A percentile compares a stretch with the other conserved stretches of the same genome.
phyloP scores from a whole-genome alignment of 768 basidiomycete genomes.

The Boletus insuetus region DNA sequence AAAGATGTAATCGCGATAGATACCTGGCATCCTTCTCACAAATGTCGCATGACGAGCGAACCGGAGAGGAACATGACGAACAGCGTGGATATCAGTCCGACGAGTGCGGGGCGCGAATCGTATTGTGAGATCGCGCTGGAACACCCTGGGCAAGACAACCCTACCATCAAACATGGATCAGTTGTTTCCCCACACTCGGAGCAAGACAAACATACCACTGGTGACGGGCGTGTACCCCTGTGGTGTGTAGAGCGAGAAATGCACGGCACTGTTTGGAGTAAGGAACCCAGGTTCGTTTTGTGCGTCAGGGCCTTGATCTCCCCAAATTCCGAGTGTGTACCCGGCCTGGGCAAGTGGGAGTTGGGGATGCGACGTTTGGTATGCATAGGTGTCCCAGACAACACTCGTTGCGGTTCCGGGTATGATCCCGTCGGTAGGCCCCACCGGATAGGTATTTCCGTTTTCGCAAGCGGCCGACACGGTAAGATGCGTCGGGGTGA shows the following conservation, averaged over 20 bases:
- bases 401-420: constrained; percentile 48
- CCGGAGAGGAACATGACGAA: constrained; percentile 21
- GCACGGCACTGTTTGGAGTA: constrained; percentile 46
- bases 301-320: constrained; percentile 52
- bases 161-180: constrained; percentile 4
- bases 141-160: constrained; percentile 19
- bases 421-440: constrained; percentile 50
- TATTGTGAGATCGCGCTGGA: constrained; percentile 19
- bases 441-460: constrained; percentile 65
- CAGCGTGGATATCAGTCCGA: constrained; percentile 18
- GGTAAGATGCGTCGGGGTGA: constrained; percentile 58
- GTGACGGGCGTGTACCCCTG: constrained; percentile 46
- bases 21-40: not conserved
- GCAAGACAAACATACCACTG: constrained; percentile 29
- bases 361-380: constrained; percentile 44
- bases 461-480: constrained; percentile 61
- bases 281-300: constrained; percentile 47
- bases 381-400: constrained; percentile 59
- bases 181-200: not conserved
- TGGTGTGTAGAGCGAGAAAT: constrained; percentile 60
- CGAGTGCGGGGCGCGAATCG: constrained; percentile 7
- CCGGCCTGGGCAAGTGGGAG: constrained; percentile 54
- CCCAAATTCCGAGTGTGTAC: constrained; percentile 59
- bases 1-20: not conserved
- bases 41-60: constrained; percentile 5